Percentiles rank a stretch among this genome's conserved stretches.
These are phyloP conservation scores for Pichia membranifaciens DNA, from an alignment of 805 yeast genomes.

Conservation along the genomic window DNA sequence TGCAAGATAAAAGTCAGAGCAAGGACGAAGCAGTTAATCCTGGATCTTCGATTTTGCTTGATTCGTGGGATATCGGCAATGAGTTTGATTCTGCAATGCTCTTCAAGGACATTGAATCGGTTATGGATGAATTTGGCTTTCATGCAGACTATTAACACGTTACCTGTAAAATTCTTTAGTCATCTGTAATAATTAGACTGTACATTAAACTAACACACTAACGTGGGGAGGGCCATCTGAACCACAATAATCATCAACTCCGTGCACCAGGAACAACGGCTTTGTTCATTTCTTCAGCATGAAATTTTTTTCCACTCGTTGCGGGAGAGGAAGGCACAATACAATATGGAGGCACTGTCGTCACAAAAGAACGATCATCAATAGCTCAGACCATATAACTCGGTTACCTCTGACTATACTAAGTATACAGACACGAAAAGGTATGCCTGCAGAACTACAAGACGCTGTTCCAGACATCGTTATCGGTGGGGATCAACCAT, in stretches of 20 bases:
- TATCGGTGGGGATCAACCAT: conserved; percentile 47
- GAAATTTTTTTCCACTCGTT: conserved; percentile 2
- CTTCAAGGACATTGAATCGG: conserved; percentile 81
- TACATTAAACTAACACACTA: not conserved
- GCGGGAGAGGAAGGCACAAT: not conserved
- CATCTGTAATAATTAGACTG: not conserved
- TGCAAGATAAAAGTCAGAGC: not conserved
- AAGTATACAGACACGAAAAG: not conserved
- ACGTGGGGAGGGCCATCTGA: not conserved
- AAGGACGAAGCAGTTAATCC: not conserved
- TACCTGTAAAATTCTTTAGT: not conserved
- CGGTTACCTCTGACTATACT: too few relatives aligned
- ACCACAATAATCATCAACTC: not conserved
- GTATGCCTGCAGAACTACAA: conserved; percentile 74
- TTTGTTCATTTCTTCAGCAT: not conserved
- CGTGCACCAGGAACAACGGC: conserved; percentile 2
- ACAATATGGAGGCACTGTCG: not conserved
- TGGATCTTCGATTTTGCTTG: conserved; percentile 23
- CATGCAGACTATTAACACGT: conserved; percentile 40
- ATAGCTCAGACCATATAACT: too few relatives aligned
- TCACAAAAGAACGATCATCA: too few relatives aligned
- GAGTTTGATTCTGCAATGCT: conserved; percentile 47
- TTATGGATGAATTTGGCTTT: conserved; percentile 91
- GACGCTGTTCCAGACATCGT: conserved; percentile 82
- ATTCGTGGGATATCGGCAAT: conserved; percentile 33